A percentile compares a stretch with the other conserved stretches of the same genome.
These are phyloP conservation scores for Scopulariopsis brevicaulis DNA, from an alignment of 2,329 filamentous ascomycete species.

Conservation along the genomic window DNA sequence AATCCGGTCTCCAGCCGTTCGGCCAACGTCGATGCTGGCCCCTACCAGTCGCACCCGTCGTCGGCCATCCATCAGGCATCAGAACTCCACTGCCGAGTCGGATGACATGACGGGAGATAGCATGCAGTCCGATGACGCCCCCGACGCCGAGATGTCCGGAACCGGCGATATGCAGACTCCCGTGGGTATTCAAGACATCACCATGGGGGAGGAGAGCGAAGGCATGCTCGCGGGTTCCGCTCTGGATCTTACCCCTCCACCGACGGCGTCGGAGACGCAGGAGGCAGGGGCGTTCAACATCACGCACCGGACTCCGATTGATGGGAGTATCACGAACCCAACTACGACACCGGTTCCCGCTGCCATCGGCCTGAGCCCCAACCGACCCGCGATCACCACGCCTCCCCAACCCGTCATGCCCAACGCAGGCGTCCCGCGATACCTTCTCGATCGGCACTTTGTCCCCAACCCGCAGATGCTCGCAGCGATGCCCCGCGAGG, in stretches of 20 bases:
- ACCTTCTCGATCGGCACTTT: constrained; percentile 63
- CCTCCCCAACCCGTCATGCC: constrained; percentile 65
- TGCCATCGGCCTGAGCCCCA: constrained; percentile 60
- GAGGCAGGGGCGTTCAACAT: constrained; percentile 91
- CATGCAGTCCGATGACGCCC: constrained; percentile 64
- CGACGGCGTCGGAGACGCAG: constrained; percentile 72
- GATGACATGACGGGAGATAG: constrained; percentile 84
- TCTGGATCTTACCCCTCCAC: constrained; percentile 58
- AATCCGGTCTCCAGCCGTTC: constrained; percentile 41
- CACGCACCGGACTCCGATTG: constrained; percentile 71
- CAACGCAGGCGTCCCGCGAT: constrained; percentile 63
- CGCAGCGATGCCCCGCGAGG: constrained; percentile 88
- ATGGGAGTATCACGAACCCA: constrained; percentile 68
- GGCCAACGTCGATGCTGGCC: constrained; percentile 38
- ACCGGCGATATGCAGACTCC: constrained; percentile 69
- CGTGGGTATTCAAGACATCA: constrained; percentile 75
- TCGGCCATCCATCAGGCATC: constrained; percentile 79
- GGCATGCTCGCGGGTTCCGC: constrained; percentile 65
- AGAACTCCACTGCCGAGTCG: constrained; percentile 78
- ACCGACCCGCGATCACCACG: constrained; percentile 57
- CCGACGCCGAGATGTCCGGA: constrained; percentile 67
- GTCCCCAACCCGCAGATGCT: constrained; percentile 63
- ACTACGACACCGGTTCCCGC: constrained; percentile 54
- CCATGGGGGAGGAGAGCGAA: constrained; percentile 62
- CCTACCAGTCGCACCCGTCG: constrained; percentile 47